Evolutionary conservation across 306 rosid genomes (phyloP), one percentile per base, ranked within the genome.

Genomic region (Macrotyloma uniflorum): DNA sequence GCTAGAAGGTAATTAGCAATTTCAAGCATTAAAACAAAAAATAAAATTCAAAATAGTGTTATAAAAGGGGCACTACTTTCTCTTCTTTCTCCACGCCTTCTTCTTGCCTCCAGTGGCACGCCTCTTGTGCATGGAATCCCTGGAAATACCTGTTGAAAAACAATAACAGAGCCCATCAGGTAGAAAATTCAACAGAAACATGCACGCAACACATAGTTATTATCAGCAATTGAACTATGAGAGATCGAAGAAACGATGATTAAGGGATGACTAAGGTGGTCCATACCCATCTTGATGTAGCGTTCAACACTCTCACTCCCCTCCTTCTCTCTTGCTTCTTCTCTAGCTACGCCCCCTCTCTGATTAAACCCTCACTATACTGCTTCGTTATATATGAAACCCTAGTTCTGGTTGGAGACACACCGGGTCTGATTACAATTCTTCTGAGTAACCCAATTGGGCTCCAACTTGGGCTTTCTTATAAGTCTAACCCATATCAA

Each of bases 61-160:
- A 47, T 2, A 32, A 22, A 18, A 5, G 35, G 2, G 8, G n/a
- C 11, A 65, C 54, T 66, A 81, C 84, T 81, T 81, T 81, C 84
- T 59, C 84, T 74, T 81, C 80, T 81, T 81, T 2, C 84, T 81
- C 84, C 84, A 81, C 0, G 70, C 64, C 76, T 81, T 81, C 66
- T 81, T 59, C 76, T 81, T 81, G 71, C 84, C 84, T 74, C 77
- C 80, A 81, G 84, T 81, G 36, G 84, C 84, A 58, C 76, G 80
- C 71, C 76, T 81, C 76, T 81, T 81, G 76, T 74, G 80, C 80
- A 81, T 74, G 3, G 84, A 81, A 67, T 75, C 80, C 76, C 84
- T 67, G 11, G 84, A 81, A 74, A 81, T 81, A 67, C 84, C 84
- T 81, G 70, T 24, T 42, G 19, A 64, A 23, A 47, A 68, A 13